Evolutionary conservation across 805 yeast species (phyloP), one percentile per base, ranked within the genome.

Genomic region (Komagataella phaffii): DNA sequence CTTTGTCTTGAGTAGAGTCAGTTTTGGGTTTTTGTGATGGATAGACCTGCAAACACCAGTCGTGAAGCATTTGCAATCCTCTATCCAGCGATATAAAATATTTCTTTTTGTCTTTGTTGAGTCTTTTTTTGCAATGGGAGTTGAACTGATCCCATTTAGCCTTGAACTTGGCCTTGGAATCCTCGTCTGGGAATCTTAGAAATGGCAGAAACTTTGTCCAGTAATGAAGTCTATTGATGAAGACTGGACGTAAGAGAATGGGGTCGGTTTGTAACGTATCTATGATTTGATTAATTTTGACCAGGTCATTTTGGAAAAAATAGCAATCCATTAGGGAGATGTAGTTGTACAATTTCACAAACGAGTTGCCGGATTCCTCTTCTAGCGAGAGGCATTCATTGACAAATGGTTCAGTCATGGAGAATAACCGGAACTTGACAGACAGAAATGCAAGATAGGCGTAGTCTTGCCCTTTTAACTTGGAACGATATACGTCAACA

Each of bases 101-200:
- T 30, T 14, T 30, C 40, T 30, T 30, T 30, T 30, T 30, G 40
- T 30, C 40, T 5, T 30, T 30, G 10, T 30, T 30, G 40, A 30
- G 40, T 30, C 40, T 30, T 14, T 30, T 30, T 10, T 30, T 30
- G 14, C 40, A 30, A 30, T 30, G 40, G 12, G 40, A 30, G 40
- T 30, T 30, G 14, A 30, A 30, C 12, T 8, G 14, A 3, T 30
- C 40, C 40, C 40, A 30, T 14, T 30, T 30, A 14, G 40, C 40
- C 40, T 8, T 30, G 40, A 30, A 30, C 6, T 30, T 30, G 12
- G 40, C 10, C 14, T 14, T 30, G 40, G 40, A 30, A 30, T 17
- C 24, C 24, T 43, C 56, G 10, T 50, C 50, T 45, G 17, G 46
- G 40, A 45, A 46, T 45, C 43, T 24, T 52, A 5, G 51, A 50